These are phyloP conservation scores for Dichotomopilus funicola DNA, from an alignment of 2,329 filamentous ascomycete species.

Conservation along the genomic window DNA sequence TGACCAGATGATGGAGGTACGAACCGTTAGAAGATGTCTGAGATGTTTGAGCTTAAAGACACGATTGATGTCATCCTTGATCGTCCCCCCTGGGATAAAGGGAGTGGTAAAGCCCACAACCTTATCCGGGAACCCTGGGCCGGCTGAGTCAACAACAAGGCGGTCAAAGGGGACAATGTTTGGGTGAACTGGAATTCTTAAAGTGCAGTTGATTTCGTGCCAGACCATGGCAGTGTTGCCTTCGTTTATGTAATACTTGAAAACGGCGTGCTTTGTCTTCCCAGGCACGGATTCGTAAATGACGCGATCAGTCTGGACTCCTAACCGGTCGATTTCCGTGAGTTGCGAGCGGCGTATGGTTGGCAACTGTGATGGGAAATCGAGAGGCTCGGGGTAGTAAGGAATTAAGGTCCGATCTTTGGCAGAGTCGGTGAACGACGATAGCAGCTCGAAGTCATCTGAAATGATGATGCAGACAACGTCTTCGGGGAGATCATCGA, in stretches of 20 bases:
- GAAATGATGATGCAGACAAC: background rate
- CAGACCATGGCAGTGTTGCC: conserved; percentile 23
- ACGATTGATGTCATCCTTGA: conserved; percentile 10
- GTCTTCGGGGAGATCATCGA: background rate
- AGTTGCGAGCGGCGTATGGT: background rate
- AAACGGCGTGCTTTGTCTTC: conserved; percentile 21
- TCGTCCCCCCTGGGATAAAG: conserved; percentile 30
- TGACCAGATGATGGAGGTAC: background rate
- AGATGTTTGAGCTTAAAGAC: conserved; percentile 17
- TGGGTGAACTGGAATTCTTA: conserved; percentile 31
- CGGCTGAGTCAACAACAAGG: conserved; percentile 27
- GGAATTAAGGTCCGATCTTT: background rate
- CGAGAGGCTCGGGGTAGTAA: background rate
- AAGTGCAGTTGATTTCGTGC: conserved; percentile 32
- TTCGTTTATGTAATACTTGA: conserved; percentile 32
- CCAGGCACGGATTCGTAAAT: conserved; percentile 8
- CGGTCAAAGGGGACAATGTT: conserved; percentile 33
- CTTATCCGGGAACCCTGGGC: conserved; percentile 13
- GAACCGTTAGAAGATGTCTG: conserved; percentile 10
- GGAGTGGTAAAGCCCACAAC: conserved; percentile 33
- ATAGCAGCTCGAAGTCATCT: background rate
- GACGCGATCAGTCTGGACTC: background rate
- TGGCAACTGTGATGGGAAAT: background rate
- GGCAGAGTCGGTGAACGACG: background rate
- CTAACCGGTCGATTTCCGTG: background rate